These are phyloP conservation scores for Chlorella sp. DNA, from an alignment of 139 green algal genomes.

Conservation along the genomic window DNA sequence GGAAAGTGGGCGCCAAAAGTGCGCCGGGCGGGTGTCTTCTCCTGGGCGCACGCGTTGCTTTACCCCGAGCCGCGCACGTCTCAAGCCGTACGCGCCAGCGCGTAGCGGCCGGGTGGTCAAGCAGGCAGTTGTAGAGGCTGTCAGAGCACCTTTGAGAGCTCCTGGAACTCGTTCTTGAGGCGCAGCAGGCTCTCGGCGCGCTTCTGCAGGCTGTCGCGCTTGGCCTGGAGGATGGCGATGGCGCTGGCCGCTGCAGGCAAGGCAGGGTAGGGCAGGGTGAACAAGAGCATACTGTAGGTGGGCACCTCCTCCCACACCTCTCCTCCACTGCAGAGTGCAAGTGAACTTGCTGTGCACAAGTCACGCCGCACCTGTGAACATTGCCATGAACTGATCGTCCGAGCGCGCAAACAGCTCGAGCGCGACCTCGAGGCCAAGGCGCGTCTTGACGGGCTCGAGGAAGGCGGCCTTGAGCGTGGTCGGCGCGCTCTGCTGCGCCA, in stretches of 20 bases:
- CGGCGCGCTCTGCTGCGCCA: slow-evolving; percentile 60
- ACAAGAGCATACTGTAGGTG: background rate
- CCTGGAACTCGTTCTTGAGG: slow-evolving; percentile 75
- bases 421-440: slow-evolving; percentile 49
- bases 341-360: too few relatives aligned
- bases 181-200: slow-evolving; percentile 65
- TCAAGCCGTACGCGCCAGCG: too few relatives aligned
- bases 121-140: too few relatives aligned
- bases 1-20: too few relatives aligned
- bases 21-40: too few relatives aligned
- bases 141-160: slow-evolving; percentile 36
- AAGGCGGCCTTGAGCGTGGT: slow-evolving; percentile 79
- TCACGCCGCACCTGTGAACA: slow-evolving; percentile 68
- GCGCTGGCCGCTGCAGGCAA: slow-evolving; percentile 54
- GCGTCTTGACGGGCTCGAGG: slow-evolving; percentile 60
- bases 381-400: slow-evolving; percentile 69
- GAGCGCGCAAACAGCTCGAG: slow-evolving; percentile 65
- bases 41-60: too few relatives aligned
- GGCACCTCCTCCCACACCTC: too few relatives aligned
- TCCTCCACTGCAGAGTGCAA: too few relatives aligned
- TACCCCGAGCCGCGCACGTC: too few relatives aligned
- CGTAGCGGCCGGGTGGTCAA: too few relatives aligned
- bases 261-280: background rate
- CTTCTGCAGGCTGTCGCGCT: slow-evolving; percentile 58
- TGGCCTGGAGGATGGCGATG: slow-evolving; percentile 48